A percentile compares a stretch with the other conserved stretches of the same genome.
Conservation (phyloP, 176 grass and related monocot species). For the Miscanthus lutarioriparius region DNA sequence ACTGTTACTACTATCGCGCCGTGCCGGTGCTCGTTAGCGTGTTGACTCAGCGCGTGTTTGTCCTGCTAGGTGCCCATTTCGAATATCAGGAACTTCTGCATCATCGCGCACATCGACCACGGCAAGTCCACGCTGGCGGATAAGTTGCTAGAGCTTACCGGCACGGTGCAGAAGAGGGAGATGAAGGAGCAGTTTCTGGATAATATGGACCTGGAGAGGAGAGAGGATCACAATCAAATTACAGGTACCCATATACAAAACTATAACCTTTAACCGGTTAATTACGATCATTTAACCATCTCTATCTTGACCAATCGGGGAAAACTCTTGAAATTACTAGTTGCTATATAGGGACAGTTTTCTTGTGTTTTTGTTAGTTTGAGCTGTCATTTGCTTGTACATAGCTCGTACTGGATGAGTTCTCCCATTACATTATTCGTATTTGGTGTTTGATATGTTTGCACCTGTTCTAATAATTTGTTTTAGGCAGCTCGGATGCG, state of each 20-base stretch:
- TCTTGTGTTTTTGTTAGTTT: background rate
- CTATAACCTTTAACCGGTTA: background rate
- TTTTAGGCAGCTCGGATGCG: slow-evolving; percentile 95
- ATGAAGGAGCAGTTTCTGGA: slow-evolving; percentile 98
- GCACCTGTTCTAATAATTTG: slow-evolving; percentile 25
- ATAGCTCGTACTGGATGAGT: background rate
- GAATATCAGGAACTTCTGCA: slow-evolving; percentile 96
- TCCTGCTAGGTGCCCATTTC: slow-evolving; percentile 76
- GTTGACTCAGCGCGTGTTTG: background rate
- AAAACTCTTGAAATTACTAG: background rate
- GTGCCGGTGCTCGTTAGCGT: background rate
- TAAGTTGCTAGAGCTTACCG: slow-evolving; percentile 84
- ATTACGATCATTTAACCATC: background rate
- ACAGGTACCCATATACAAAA: slow-evolving; percentile 50
- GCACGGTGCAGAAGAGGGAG: slow-evolving; percentile 90
- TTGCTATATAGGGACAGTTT: background rate
- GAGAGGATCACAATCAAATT: slow-evolving; percentile 98
- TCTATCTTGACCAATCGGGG: background rate
- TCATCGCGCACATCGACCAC: slow-evolving; percentile 97
- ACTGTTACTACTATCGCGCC: background rate
- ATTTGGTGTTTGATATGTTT: slow-evolving; percentile 5
- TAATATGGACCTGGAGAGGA: slow-evolving; percentile 99
- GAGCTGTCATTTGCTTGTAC: background rate
- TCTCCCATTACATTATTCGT: background rate
- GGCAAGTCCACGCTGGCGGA: slow-evolving; percentile 97